Evolutionary conservation across 208 protist genomes (phyloP), one percentile per base, ranked within the genome.

Genomic region (Leptomonas seymouri): DNA sequence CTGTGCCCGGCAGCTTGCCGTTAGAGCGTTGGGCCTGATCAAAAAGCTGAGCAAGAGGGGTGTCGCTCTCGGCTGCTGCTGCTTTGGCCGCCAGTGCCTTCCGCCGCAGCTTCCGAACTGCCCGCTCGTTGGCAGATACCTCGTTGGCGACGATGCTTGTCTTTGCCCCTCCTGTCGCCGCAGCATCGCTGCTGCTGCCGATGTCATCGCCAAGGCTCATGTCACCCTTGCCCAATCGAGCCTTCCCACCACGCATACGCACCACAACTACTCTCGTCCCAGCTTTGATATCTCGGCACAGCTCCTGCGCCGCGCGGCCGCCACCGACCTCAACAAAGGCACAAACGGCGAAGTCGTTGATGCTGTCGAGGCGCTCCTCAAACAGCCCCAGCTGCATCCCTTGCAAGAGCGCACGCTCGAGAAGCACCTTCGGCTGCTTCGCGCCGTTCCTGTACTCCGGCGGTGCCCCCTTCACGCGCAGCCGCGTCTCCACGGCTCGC

Each of bases 401-500:
- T 67, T 96, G 81, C 57, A 94, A 76, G 56, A 96, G 55, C 6
- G 83, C 80, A 31, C 89, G 86, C 74, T 94, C 88, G 14, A 96
- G 48, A 21, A 96, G 39, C 25, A 50, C 25, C 53, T 85, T 87
- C 6, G 74, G 54, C 36, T 83, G 64, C 41, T 76, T 69, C 25
- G 83, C 71, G 25, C 91, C 91, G 23, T 63, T 82, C 66, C 93
- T 93, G 77, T 90, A 97, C 75, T 97, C 83, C 23, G 87, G 66
- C 28, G 91, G 91, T 23, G 91, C 75, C 7, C 90, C 87, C 51
- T 88, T 93, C 54, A 84, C 77, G 14, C 89, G 77, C 82, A 97
- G 81, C 1, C 89, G 87, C 28, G 66, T 65, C 58, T 97, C 91
- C 2, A 97, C 74, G 7, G 68, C 80, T 46, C 86, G 91, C 41